Conservation (phyloP, 805 yeast species). For the Yarrowia divulgata region DNA sequence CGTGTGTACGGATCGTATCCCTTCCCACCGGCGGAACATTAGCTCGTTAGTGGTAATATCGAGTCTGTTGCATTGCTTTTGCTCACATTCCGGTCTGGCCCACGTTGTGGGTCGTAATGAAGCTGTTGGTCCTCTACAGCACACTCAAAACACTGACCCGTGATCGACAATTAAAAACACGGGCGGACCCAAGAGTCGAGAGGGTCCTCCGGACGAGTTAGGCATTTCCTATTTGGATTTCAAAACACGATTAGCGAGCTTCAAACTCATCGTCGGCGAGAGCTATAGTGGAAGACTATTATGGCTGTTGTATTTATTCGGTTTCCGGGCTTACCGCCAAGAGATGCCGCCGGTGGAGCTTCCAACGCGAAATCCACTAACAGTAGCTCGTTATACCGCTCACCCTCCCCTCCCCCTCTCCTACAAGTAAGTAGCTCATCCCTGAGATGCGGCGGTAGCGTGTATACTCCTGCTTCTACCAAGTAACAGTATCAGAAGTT, state of each 20-base stretch:
- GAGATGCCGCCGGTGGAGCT: too few relatives aligned
- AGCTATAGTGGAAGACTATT: background rate
- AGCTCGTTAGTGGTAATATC: background rate
- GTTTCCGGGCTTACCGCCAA: background rate
- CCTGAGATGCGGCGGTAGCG: constrained; percentile 4
- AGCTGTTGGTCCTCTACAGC: constrained; percentile 4
- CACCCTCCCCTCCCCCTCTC: too few relatives aligned
- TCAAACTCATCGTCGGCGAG: background rate
- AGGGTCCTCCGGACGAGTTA: constrained; percentile 6
- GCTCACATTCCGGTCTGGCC: background rate
- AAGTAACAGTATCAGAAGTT: background rate
- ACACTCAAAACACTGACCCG: background rate
- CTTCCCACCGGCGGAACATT: background rate
- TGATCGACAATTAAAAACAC: constrained; percentile 9
- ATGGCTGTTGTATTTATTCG: background rate
- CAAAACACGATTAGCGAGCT: background rate
- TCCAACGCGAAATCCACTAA: too few relatives aligned
- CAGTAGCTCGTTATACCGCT: too few relatives aligned
- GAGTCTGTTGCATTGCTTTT: background rate
- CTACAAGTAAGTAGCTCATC: too few relatives aligned
- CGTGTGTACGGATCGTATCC: background rate
- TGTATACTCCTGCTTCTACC: constrained; percentile 9
- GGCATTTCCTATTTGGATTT: constrained; percentile 23
- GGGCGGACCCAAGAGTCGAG: background rate
- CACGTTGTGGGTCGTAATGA: background rate